Evolutionary conservation across 495 filamentous ascomycete species (phyloP), one percentile per base, ranked within the genome.

Genomic region (Neurospora sp.): DNA sequence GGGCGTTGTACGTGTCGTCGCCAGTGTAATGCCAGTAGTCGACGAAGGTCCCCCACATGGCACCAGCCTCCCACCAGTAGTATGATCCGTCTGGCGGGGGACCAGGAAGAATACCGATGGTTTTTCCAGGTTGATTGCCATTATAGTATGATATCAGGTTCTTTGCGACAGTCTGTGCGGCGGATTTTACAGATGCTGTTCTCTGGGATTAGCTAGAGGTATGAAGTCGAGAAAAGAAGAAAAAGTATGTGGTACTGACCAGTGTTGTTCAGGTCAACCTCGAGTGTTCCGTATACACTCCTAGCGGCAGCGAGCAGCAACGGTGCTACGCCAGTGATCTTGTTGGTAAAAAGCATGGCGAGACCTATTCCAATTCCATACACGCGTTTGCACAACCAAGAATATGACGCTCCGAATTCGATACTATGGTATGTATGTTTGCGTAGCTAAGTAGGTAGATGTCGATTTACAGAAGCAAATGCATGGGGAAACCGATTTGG

Each of bases 51-150:
- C 88, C 88, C 80, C 90, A 91, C 82, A 92, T 86, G 68, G 91
- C 90, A 18, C 90, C 88, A n/a, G 85, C 90, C 81, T 94, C 91
- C 93, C 93, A 95, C 93, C 93, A 85, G 78, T 85, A 85, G 74
- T 85, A 85, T 2, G 74, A 74, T 0, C 75, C 78, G 0, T 7
- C 45, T 7, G 77, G 76, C 18, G 78, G 78, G 39, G 81, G 82
- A 10, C 82, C 79, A 18, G 84, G 83, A 3, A 84, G 77, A 72
- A 85, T 83, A 39, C 84, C 84, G 39, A 82, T 76, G 3, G 76
- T 83, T 68, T 85, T 81, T 48, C 91, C 91, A 3, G 89, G 87
- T 74, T 89, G 75, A 72, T 92, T 86, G 27, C 91, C 91, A 37
- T 84, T 70, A 75, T 93, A 93, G 78, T 88, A 89, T 16, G 79